These are phyloP conservation scores for Xylaria venustula DNA, from an alignment of 495 filamentous ascomycete genomes.

Conservation along the genomic window DNA sequence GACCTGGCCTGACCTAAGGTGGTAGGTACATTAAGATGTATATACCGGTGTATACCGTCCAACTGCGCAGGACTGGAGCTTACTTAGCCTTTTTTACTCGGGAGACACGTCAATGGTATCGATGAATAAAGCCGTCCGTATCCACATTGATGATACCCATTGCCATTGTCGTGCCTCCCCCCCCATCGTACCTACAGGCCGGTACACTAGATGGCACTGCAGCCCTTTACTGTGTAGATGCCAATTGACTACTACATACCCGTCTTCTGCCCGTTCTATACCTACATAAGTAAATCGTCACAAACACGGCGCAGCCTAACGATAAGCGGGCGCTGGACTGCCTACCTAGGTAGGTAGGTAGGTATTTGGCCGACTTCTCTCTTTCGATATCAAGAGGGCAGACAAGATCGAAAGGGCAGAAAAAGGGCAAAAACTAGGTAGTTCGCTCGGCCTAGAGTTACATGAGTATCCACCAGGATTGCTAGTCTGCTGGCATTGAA, in stretches of 20 bases:
- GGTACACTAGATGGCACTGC: neutral
- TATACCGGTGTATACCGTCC: neutral
- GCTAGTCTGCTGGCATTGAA: constrained; percentile 14
- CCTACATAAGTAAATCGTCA: too few species aligned
- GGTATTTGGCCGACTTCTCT: neutral
- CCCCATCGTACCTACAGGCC: neutral
- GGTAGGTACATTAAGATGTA: neutral
- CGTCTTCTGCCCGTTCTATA: too few species aligned
- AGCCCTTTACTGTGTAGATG: too few species aligned
- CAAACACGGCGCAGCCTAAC: constrained; percentile 1
- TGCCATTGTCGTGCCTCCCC: neutral
- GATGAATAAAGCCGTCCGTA: neutral
- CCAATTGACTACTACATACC: too few species aligned
- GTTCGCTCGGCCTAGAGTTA: constrained; percentile 12
- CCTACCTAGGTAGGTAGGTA: too few species aligned
- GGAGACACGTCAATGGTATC: constrained; percentile 9
- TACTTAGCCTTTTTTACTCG: neutral
- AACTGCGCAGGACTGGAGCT: neutral
- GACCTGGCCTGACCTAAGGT: neutral
- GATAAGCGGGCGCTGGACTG: neutral
- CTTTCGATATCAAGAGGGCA: constrained; percentile 2
- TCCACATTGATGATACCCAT: constrained; percentile 2
- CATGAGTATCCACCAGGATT: constrained; percentile 15
- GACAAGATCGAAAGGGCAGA: too few species aligned
- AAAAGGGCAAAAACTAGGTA: constrained; percentile 10